Evolutionary conservation across 177 flowering plant species (phyloP), one percentile per base, ranked within the genome.

Genomic region (Vitis hybrid): DNA sequence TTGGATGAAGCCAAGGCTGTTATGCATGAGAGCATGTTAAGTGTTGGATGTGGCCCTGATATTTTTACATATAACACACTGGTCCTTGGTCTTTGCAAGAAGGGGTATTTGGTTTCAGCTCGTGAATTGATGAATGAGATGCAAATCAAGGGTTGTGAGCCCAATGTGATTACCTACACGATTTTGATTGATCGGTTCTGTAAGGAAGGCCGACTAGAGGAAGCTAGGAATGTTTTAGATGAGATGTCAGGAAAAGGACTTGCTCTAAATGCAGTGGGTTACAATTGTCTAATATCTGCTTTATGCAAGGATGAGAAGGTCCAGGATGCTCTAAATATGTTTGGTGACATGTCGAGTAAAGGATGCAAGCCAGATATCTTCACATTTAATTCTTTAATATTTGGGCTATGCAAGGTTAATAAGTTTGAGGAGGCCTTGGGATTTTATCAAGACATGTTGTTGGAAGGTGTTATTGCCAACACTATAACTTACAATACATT

Each of bases 401-500:
- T 62, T 74, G 98, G 97, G 19, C 70, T 90, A 9, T 89, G 94
- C 84, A 80, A 77, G 69, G 80, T 59, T 65, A 81, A 87, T 67
- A 71, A 68, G 63, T 76, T 95, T 79, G 89, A 90, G 56, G 90
- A 86, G 55, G 97, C 97, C 11, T 60, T 87, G 56, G 66, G 65
- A 19, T 57, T 95, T 62, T 87, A 78, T 66, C 81, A 68, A 30
- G 89, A 91, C 73, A 89, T 93, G 98, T 58, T 90, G 18, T 62
- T 81, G 68, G 90, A 90, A 61, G 98, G 99, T 72, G 89, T 88
- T 23, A 82, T 89, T 79, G 91, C 99, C 65, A 89, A 88, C 78
- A 89, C 83, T 21, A 89, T 91, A 2, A 95, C 97, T 45, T 93
- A 86, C 80, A 93, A 95, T 76, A 93, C 92, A 30, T 69, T 95